Evolutionary conservation across 1,284 basidiomycete species (phyloP).

Genomic region (Fomitopsis pinicola): DNA sequence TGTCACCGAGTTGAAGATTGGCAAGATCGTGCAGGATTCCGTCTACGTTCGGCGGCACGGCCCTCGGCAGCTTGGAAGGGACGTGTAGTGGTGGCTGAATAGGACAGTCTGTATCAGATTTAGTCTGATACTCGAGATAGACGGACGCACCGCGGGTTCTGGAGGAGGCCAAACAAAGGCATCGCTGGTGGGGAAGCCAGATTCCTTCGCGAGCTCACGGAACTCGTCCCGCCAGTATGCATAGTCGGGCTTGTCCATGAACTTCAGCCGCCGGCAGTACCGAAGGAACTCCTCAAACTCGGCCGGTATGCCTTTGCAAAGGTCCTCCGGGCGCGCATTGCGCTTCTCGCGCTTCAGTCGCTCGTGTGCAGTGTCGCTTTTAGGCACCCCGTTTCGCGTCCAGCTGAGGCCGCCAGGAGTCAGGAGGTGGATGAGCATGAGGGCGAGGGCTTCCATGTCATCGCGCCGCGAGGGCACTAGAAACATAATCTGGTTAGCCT

Average conservation of each 20-base stretch:
- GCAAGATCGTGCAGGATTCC: conserved; percentile 54
- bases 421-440: conserved; percentile 75
- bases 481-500: conserved; percentile 8
- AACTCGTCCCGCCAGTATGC: conserved; percentile 58
- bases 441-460: conserved; percentile 68
- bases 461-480: conserved; percentile 71
- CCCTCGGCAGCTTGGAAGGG: conserved; percentile 11
- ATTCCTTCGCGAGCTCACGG: conserved; percentile 48
- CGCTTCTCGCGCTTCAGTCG: conserved; percentile 59
- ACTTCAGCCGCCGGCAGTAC: conserved; percentile 64
- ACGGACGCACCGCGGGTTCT: conserved; percentile 20
- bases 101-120: neutral
- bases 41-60: conserved; percentile 20
- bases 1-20: conserved; percentile 52
- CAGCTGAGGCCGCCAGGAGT: conserved; percentile 71
- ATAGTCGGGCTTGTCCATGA: conserved; percentile 66
- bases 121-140: neutral
- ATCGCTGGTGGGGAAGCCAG: conserved; percentile 53
- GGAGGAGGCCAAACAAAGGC: conserved; percentile 70
- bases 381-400: conserved; percentile 74
- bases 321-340: conserved; percentile 51
- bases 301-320: conserved; percentile 64
- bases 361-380: conserved; percentile 56
- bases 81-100: conserved; percentile 19
- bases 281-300: conserved; percentile 72